Evolutionary conservation across 2,329 filamentous ascomycete species (phyloP).

Genomic region (Mycosphaerella sp.): DNA sequence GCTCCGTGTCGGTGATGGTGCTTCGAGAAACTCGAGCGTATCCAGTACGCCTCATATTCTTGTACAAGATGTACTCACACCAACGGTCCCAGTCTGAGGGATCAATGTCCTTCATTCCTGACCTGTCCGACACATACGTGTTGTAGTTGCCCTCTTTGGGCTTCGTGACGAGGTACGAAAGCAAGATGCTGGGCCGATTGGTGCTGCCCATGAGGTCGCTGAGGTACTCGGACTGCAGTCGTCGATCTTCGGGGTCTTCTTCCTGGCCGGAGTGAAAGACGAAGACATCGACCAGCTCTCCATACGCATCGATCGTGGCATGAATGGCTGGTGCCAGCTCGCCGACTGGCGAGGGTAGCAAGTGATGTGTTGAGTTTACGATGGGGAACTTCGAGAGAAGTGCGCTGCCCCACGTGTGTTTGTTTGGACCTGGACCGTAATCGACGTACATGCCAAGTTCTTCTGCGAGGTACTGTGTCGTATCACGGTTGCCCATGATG

Average conservation of each 20-base stretch:
- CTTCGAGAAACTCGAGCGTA: constrained; percentile 84
- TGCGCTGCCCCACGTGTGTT: constrained; percentile 95
- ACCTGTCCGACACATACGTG: constrained; percentile 78
- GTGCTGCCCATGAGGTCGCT: constrained; percentile 80
- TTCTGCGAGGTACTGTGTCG: constrained; percentile 89
- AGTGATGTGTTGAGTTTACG: constrained; percentile 90
- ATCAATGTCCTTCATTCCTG: constrained; percentile 94
- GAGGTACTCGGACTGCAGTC: constrained; percentile 80
- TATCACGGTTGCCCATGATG: constrained; percentile 98
- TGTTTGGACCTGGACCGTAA: constrained; percentile 94
- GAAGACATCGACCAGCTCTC: constrained; percentile 82
- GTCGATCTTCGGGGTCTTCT: constrained; percentile 86
- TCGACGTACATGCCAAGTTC: constrained; percentile 99
- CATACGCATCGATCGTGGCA: constrained; percentile 91
- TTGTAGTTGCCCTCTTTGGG: constrained; percentile 94
- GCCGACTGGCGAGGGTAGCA: constrained; percentile 86
- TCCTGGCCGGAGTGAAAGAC: constrained; percentile 99
- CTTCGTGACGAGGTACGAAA: constrained; percentile 88
- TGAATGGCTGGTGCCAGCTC: constrained; percentile 94
- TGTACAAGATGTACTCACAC: constrained; percentile 99
- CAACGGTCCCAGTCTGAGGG: constrained; percentile 89
- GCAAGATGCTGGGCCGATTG: constrained; percentile 70
- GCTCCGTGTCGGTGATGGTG: constrained; percentile 93
- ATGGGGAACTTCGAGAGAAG: constrained; percentile 97
- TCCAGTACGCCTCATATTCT: constrained; percentile 73